Evolutionary conservation across 768 basidiomycete species (phyloP), one percentile per base, ranked within the genome.

Genomic region (Lyophyllum semitale): DNA sequence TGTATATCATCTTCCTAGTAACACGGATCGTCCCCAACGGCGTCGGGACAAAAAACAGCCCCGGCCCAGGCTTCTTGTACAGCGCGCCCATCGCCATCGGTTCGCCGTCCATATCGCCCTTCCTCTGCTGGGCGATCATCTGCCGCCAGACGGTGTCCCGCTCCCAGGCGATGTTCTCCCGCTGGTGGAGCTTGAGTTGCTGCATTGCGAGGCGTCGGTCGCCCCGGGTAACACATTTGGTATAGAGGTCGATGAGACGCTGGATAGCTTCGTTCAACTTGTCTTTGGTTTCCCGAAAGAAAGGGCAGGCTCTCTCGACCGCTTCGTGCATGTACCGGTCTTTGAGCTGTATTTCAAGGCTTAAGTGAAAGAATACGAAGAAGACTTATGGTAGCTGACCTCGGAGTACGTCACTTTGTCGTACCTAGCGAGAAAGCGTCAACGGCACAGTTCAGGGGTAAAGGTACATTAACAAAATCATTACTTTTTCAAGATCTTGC

Each of bases 71-170:
- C 22, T 76, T 70, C 26, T 72, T 77, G 18, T 84, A 57, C 17
- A 85, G 68, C 13, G 74, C 82, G 8, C 84, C 85, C 15, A 57
- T 63, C 38, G 55, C 63, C 60, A 58, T 62, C 8, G 63, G 64
- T 42, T 64, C 59, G 27, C 53, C 71, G 53, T 58, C 73, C 48
- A 55, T 61, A 37, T 85, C 84, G 17, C 92, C 90, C 4, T 84
- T 80, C 26, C 92, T 82, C 62, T 92, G 90, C 37, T 84, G 82
- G 2, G 85, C 88, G 55, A 97, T 90, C 94, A 97, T 95, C 70
- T 93, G 89, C 23, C 93, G 81, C 97, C 97, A 99, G 12, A 98
- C 89, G 1, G 97, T 99, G 66, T 98, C 95, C 29, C 97, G 84
- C 66, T 98, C 96, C 87, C 95, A 96, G 3, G 96, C 95, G 58